phyloP scores from a whole-genome alignment of 805 yeast species.

The Limtongozyma cylindracea region DNA sequence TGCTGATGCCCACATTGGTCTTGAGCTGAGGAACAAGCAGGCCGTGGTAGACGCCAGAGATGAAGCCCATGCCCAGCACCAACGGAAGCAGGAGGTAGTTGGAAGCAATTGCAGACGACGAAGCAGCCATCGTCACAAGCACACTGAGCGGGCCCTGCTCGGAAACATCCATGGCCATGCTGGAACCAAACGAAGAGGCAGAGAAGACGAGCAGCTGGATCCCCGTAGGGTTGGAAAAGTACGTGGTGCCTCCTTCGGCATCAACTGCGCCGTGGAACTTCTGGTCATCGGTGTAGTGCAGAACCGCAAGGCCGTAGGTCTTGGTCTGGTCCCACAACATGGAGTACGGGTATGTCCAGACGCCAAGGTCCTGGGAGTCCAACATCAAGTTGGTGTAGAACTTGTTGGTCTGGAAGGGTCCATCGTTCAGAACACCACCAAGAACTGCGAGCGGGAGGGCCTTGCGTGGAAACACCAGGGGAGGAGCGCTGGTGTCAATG shows the following conservation, averaged over 20 bases:
- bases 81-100: neutral
- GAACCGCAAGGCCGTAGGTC: slow-evolving; percentile 1
- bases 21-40: slow-evolving; percentile 20
- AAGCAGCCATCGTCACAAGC: slow-evolving; percentile 2
- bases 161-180: slow-evolving; percentile 1
- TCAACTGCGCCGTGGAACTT: slow-evolving; percentile 2
- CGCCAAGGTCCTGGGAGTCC: slow-evolving; percentile 2
- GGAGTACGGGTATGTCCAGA: slow-evolving; percentile 4
- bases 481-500: no score
- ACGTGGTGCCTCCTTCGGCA: slow-evolving; percentile 1
- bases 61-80: neutral
- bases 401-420: slow-evolving; percentile 3
- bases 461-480: no score
- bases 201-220: slow-evolving; percentile 7
- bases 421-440: slow-evolving; percentile 4
- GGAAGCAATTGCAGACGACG: neutral
- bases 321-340: slow-evolving; percentile 3
- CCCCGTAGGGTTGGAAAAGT: slow-evolving; percentile 3
- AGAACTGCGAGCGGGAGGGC: neutral
- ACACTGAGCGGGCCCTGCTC: slow-evolving; percentile 2
- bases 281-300: slow-evolving; percentile 17
- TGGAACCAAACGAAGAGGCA: slow-evolving; percentile 1
- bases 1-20: slow-evolving; percentile 16
- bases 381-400: slow-evolving; percentile 3
- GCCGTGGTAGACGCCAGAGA: slow-evolving; percentile 8